Evolutionary conservation across 2,329 filamentous ascomycete species (phyloP).

Genomic region (Arthrinium puccinioides): DNA sequence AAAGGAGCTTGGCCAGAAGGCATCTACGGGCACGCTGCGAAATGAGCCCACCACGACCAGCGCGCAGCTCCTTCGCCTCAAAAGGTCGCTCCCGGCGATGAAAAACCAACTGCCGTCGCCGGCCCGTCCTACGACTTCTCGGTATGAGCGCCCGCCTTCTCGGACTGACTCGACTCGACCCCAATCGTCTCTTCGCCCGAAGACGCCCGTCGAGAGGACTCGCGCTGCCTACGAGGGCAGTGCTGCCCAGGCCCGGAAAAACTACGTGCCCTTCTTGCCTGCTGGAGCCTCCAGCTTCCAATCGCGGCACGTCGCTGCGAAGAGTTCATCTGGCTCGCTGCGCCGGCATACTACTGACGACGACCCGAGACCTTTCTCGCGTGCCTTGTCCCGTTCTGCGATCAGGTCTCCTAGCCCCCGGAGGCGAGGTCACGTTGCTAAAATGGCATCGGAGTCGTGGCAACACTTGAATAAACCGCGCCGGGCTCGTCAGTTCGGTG

Average conservation of each 20-base stretch:
- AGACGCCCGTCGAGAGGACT: constrained; percentile 62
- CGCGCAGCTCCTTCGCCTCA: constrained; percentile 57
- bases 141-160: constrained; percentile 54
- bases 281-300: constrained; percentile 66
- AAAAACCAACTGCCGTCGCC: constrained; percentile 39
- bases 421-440: constrained; percentile 33
- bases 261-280: constrained; percentile 69
- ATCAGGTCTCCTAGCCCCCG: constrained; percentile 56
- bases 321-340: constrained; percentile 60
- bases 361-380: constrained; percentile 48
- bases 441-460: constrained; percentile 39
- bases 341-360: too few species aligned
- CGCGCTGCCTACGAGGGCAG: constrained; percentile 44
- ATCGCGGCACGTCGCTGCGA: constrained; percentile 71
- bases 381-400: constrained; percentile 49
- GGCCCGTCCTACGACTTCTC: constrained; percentile 37
- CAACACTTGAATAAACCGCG: constrained; percentile 69
- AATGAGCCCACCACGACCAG: constrained; percentile 58
- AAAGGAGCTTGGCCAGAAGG: constrained; percentile 49
- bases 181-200: constrained; percentile 50
- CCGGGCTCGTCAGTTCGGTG: constrained; percentile 70
- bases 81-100: constrained; percentile 58
- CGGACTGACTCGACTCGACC: constrained; percentile 45
- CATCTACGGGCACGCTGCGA: constrained; percentile 46
- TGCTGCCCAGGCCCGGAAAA: constrained; percentile 47